Evolutionary conservation across 1,139 yeast genomes (phyloP), one percentile per base, ranked within the genome.

Genomic region (Blastobotrys petasosporus): DNA sequence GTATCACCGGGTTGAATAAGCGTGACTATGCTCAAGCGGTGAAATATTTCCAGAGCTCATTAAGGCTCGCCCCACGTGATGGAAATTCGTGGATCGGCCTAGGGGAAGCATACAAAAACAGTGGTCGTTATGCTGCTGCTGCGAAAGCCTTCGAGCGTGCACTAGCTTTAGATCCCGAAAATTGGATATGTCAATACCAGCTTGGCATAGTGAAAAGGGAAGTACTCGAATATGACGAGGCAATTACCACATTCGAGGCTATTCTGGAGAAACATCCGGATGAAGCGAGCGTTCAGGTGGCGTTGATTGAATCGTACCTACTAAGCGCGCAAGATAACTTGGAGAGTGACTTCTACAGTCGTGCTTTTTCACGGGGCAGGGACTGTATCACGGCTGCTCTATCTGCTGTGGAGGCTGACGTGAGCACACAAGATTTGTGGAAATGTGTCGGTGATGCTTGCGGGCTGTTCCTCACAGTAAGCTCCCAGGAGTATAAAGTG

Each of bases 121-220:
- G 94, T 64, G 98, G 98, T 4, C 74, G 96, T 52, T 70, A 82
- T 41, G 92, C 85, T 49, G 95, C 97, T 2, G 87, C 96, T 0
- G 74, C 77, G 7, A 88, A 85, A 60, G 97, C 94, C 1, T 85
- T 88, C 57, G 72, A 70, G 34, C 80, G 80, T 51, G 87, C 92
- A 0, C 59, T 77, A 36, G 68, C 71, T 20, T 56, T 85, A 13
- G 76, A 77, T 32, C 70, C 77, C 0, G 57, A 62, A 1, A 75
- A 73, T 51, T 79, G 86, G 82, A 74, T 77, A 42, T 82, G 86
- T 0, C 68, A 70, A 32, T 86, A 82, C 57, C 73, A 85, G 62
- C 67, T 83, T 41, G 94, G 95, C 0, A 67, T 74, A 28, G 82
- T 84, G 1, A 71, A 77, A 32, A 62, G 76, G 8, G 70, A 69